Evolutionary conservation across 179 eudicot species (phyloP).

Genomic region (Beta macrorhiza): DNA sequence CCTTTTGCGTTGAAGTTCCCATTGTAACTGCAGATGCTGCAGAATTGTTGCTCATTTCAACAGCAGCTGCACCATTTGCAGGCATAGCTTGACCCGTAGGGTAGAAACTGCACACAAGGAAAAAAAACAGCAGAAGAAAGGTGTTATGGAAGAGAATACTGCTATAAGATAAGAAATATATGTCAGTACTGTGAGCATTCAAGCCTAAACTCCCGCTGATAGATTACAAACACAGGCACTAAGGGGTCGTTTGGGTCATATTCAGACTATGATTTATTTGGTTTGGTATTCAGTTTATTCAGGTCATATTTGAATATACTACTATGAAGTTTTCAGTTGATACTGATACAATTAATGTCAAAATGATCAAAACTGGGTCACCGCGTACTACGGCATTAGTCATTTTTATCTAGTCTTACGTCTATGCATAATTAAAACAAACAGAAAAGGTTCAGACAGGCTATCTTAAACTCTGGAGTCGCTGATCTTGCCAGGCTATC

Average conservation of each 20-base stretch:
- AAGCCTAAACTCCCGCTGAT: neutral
- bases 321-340: too few relatives aligned
- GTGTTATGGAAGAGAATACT: too few relatives aligned
- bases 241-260: neutral
- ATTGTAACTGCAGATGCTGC: conserved; percentile 43
- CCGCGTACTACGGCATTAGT: too few relatives aligned
- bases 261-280: neutral
- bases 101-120: conserved; percentile 46
- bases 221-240: neutral
- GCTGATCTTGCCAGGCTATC: too few relatives aligned
- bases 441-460: neutral
- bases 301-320: neutral
- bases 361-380: too few relatives aligned
- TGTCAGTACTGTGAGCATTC: neutral
- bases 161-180: neutral
- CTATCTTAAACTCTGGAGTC: neutral
- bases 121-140: neutral
- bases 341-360: too few relatives aligned
- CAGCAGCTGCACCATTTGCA: conserved; percentile 41
- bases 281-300: neutral
- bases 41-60: conserved; percentile 42
- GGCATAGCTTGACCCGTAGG: conserved; percentile 50
- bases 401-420: too few relatives aligned
- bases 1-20: conserved; percentile 40
- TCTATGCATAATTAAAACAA: neutral